Evolutionary conservation across 1,284 basidiomycete species (phyloP), one percentile per base, ranked within the genome.

Genomic region (Tilletia horrida): DNA sequence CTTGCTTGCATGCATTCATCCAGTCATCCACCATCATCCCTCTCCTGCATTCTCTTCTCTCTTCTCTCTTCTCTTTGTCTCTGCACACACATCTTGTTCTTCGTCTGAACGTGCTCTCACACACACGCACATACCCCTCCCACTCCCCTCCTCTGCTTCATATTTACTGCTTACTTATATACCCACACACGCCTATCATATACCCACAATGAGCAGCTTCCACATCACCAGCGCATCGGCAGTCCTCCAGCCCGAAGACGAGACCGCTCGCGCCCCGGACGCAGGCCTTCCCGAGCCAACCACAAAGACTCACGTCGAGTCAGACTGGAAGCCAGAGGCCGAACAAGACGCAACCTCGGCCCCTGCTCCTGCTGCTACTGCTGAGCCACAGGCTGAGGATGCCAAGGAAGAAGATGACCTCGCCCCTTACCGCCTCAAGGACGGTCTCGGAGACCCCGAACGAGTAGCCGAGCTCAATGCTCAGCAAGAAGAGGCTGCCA

Each of bases 221-320:
- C 55, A 59, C 55, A 27, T 59, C 9, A 35, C 55, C 25, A 4
- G 7, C 29, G 55, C 55, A 35, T 59, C 55, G 3, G 55, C 55
- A 31, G 55, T 59, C 29, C 55, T 59, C 29, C 55, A 59, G 29
- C 55, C 55, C 27, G 55, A 59, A 31, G 55, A 59, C 29, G 2
- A 7, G 6, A 59, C 55, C 55, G 16, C 27, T 3, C 55, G 55
- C 27, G 55, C 31, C 3, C 14, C 27, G 11, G 27, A 29, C 55
- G 55, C 27, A 13, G 29, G 27, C 55, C 23, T 59, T 13, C 55
- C 55, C 55, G 55, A 59, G 55, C 55, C 55, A 6, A 35, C 55
- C 25, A 59, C 55, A 29, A 59, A 59, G 55, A 59, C 55, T 3
- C 55, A 59, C 55, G n/a, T 59, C 55, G 27, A 35, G 29, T 59